These are phyloP conservation scores for Chloris gayana DNA, from an alignment of 176 grass and related monocot genomes.

Conservation along the genomic window DNA sequence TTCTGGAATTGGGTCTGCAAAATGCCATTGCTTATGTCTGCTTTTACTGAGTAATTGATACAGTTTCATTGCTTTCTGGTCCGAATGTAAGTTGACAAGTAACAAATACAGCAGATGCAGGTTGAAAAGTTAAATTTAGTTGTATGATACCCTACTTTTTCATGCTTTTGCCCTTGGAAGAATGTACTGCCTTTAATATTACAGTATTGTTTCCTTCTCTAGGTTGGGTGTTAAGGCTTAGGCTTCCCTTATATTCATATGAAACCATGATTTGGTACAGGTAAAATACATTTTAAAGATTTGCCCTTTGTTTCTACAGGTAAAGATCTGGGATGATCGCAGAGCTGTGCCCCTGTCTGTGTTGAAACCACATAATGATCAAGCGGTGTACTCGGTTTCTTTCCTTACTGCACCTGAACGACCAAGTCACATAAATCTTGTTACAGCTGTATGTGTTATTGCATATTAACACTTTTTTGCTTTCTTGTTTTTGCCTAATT, in stretches of 20 bases:
- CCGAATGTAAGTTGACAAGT: background rate
- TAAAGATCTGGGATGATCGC: conserved; percentile 96
- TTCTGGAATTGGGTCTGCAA: background rate
- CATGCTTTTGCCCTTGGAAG: conserved; percentile 5
- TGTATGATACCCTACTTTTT: background rate
- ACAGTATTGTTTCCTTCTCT: background rate
- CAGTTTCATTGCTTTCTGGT: conserved; percentile 2
- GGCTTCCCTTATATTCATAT: background rate
- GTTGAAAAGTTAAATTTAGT: background rate
- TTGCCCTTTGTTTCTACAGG: conserved; percentile 48
- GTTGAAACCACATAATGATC: conserved; percentile 77
- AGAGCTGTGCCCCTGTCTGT: conserved; percentile 60
- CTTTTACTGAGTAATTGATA: background rate
- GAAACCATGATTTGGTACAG: conserved; percentile 17
- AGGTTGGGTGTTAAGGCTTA: background rate
- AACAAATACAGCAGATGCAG: background rate
- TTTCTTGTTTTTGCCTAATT: conserved; percentile 11
- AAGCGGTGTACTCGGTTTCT: conserved; percentile 76
- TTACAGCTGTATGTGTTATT: conserved; percentile 81
- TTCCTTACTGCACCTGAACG: conserved; percentile 79
- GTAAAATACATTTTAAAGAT: conserved; percentile 7
- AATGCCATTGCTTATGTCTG: background rate
- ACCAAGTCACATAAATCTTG: conserved; percentile 92
- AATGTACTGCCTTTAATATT: background rate
- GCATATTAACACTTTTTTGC: background rate